A percentile compares a stretch with the other conserved stretches of the same genome.
Evolutionary conservation across 352 stramenopile species (phyloP).

Genomic region (Phytophthora melonis): DNA sequence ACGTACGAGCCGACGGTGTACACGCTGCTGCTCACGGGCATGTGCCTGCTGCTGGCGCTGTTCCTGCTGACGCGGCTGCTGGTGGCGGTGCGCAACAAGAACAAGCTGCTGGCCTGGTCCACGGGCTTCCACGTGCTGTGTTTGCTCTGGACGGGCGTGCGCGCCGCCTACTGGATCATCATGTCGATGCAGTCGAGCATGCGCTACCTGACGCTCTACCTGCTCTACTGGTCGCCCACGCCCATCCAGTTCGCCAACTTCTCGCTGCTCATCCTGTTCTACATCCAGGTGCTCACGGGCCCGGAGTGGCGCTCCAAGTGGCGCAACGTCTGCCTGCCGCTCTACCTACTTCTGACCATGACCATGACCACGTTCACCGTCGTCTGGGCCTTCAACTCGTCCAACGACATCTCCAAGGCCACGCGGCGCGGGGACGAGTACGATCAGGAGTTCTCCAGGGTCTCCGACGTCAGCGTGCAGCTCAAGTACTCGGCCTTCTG

Average conservation of each 20-base stretch:
- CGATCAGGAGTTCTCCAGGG: conserved; percentile 85
- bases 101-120: conserved; percentile 87
- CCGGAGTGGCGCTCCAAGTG: conserved; percentile 75
- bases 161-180: conserved; percentile 86
- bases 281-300: conserved; percentile 89
- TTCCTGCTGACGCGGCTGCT: conserved; percentile 79
- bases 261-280: conserved; percentile 88
- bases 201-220: conserved; percentile 84
- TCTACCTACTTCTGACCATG: conserved; percentile 85
- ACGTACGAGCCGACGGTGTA: conserved; percentile 71
- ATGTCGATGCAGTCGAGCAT: conserved; percentile 79
- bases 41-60: conserved; percentile 78
- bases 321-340: conserved; percentile 83
- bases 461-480: conserved; percentile 82
- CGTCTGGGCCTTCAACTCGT: conserved; percentile 89
- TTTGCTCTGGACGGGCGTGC: conserved; percentile 84
- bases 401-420: conserved; percentile 82
- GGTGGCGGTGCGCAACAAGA: conserved; percentile 76
- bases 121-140: conserved; percentile 85
- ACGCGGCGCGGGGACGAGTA: conserved; percentile 76
- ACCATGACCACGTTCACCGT: conserved; percentile 87
- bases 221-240: conserved; percentile 89
- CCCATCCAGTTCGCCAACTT: conserved; percentile 92
- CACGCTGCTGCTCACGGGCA: conserved; percentile 79
- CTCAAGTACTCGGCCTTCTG: conserved; percentile 85